phyloP scores from a whole-genome alignment of 495 filamentous ascomycete genomes.

The Cercophora sp. region DNA sequence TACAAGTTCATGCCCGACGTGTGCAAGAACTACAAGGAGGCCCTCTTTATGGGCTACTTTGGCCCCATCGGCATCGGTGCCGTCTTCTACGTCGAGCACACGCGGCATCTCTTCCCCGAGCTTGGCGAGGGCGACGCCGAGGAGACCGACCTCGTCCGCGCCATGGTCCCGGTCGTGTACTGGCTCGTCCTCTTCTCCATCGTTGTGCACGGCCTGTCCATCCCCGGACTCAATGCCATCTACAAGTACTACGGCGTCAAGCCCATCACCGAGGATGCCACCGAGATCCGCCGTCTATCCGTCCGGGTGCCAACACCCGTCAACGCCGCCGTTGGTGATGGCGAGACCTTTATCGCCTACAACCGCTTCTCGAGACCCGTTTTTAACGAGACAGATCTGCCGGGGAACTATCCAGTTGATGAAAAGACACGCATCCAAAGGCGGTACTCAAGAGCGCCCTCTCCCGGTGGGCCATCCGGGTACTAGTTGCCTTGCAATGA shows the following conservation, averaged over 20 bases:
- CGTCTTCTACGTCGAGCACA: constrained; percentile 74
- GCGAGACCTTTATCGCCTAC: constrained; percentile 46
- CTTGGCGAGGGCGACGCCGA: constrained; percentile 48
- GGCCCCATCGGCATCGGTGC: constrained; percentile 86
- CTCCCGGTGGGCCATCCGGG: no score
- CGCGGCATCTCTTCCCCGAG: constrained; percentile 51
- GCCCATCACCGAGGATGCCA: constrained; percentile 49
- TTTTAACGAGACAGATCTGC: constrained; percentile 23
- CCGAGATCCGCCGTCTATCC: constrained; percentile 46
- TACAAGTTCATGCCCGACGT: constrained; percentile 68
- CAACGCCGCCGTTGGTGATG: constrained; percentile 42
- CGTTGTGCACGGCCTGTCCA: constrained; percentile 54
- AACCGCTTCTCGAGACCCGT: constrained; percentile 52
- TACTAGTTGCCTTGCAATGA: no score
- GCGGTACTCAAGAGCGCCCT: not conserved
- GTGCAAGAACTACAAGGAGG: constrained; percentile 53
- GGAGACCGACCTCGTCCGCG: constrained; percentile 34
- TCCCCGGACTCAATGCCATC: constrained; percentile 46
- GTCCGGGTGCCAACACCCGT: constrained; percentile 47
- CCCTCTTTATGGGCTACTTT: constrained; percentile 82
- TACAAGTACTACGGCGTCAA: constrained; percentile 44
- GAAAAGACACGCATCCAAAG: not conserved
- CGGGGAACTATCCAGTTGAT: not conserved
- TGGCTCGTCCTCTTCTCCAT: constrained; percentile 58
- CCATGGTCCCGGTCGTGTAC: constrained; percentile 53